Evolutionary conservation across 805 yeast genomes (phyloP).

Genomic region (Yamadazyma kitorensis): DNA sequence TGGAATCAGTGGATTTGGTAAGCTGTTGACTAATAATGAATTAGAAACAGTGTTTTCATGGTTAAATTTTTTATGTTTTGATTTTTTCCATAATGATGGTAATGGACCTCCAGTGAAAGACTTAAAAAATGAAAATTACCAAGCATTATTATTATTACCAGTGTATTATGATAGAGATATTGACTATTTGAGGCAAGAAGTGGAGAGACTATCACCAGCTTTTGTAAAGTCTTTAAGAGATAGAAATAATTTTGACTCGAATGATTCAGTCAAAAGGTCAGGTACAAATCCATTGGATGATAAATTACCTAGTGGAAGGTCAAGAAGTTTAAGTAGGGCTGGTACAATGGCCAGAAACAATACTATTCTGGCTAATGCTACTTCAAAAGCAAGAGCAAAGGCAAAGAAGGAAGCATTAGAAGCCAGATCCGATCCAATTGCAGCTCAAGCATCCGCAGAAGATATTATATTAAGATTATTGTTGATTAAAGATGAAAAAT

Average conservation of each 20-base stretch:
- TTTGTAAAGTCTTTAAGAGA: constrained; percentile 49
- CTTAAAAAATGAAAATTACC: constrained; percentile 61
- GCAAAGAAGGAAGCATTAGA: constrained; percentile 44
- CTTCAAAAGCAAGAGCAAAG: constrained; percentile 50
- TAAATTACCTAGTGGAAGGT: not conserved
- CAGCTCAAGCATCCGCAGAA: constrained; percentile 48
- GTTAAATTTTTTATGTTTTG: constrained; percentile 62
- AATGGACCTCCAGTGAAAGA: constrained; percentile 72
- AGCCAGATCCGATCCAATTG: constrained; percentile 40
- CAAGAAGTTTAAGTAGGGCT: constrained; percentile 28
- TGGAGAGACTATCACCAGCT: constrained; percentile 56
- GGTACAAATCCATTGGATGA: not conserved
- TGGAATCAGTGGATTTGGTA: constrained; percentile 48
- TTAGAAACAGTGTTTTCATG: constrained; percentile 68
- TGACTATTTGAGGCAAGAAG: constrained; percentile 50
- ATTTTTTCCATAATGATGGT: constrained; percentile 77
- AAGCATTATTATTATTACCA: constrained; percentile 60
- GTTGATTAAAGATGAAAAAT: constrained; percentile 59
- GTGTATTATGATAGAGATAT: constrained; percentile 57
- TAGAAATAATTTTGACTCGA: constrained; percentile 41
- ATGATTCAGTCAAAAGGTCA: too few relatives aligned
- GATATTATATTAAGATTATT: constrained; percentile 72
- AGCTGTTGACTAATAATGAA: constrained; percentile 56
- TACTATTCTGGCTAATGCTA: constrained; percentile 72
- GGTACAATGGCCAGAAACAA: constrained; percentile 57